Percentiles rank a stretch among this genome's conserved stretches.
phyloP scores from a whole-genome alignment of 75 land plant species.

The Isoetes taiwanensis region DNA sequence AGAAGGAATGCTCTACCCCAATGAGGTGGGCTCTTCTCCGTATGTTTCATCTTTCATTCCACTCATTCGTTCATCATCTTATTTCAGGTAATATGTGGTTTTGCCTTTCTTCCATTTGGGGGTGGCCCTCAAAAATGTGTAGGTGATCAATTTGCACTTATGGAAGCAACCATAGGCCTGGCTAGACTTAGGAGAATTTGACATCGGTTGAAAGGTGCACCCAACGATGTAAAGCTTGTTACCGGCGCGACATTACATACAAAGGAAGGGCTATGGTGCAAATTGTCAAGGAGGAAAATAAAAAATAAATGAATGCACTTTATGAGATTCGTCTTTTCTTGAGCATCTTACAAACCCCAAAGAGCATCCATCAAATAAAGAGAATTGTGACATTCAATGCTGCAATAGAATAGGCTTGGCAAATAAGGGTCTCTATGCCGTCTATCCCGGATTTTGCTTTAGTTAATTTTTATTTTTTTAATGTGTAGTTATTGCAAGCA shows the following conservation, averaged over 20 bases:
- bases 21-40: slow-evolving; percentile 84
- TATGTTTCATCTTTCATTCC: too few species aligned
- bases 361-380: too few species aligned
- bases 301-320: too few species aligned
- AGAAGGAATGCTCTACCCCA: slow-evolving; percentile 88
- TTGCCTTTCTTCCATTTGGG: slow-evolving; percentile 92
- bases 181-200: slow-evolving; percentile 82
- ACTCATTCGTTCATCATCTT: too few species aligned
- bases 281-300: slow-evolving; percentile 39
- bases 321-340: too few species aligned
- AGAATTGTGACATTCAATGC: too few species aligned
- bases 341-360: too few species aligned
- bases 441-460: too few species aligned
- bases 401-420: too few species aligned
- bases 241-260: slow-evolving; percentile 98
- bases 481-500: too few species aligned
- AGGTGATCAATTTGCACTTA: slow-evolving; percentile 93
- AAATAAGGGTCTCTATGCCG: too few species aligned
- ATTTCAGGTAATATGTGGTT: slow-evolving; percentile 80
- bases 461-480: too few species aligned
- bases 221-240: slow-evolving; percentile 79
- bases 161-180: slow-evolving; percentile 87
- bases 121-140: slow-evolving; percentile 98
- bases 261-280: slow-evolving; percentile 91
- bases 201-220: slow-evolving; percentile 58